phyloP scores from a whole-genome alignment of 2,329 filamentous ascomycete genomes.

The Sporothrix dimorphospora region DNA sequence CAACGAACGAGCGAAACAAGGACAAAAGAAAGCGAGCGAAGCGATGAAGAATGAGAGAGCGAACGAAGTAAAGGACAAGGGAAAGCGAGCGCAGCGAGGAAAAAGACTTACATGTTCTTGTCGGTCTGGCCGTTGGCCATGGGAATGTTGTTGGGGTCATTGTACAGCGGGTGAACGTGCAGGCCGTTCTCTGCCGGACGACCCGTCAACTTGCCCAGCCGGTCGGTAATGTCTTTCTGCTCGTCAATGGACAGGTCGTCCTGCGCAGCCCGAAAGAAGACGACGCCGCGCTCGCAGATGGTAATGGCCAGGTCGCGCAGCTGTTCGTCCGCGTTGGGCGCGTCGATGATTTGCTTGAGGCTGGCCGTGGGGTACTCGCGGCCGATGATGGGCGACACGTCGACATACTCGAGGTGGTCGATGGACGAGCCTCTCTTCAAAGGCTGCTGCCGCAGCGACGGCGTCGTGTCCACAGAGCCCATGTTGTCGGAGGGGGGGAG shows the following conservation, averaged over 20 bases:
- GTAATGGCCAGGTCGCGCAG: conserved; percentile 65
- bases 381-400: conserved; percentile 59
- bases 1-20: neutral
- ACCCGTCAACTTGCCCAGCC: conserved; percentile 30
- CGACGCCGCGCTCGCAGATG: conserved; percentile 52
- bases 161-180: conserved; percentile 53
- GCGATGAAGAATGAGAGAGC: too few relatives aligned
- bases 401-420: conserved; percentile 45
- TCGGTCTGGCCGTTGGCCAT: conserved; percentile 48
- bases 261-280: conserved; percentile 52
- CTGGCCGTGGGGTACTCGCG: conserved; percentile 53
- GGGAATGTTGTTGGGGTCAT: conserved; percentile 26
- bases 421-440: neutral
- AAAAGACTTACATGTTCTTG: conserved; percentile 46
- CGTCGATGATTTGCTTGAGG: conserved; percentile 55
- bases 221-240: conserved; percentile 31
- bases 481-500: neutral
- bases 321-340: conserved; percentile 56
- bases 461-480: conserved; percentile 11
- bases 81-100: neutral
- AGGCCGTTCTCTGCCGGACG: conserved; percentile 53
- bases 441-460: neutral
- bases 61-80: neutral
- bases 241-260: conserved; percentile 38
- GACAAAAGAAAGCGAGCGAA: too few relatives aligned